Conservation (phyloP, 2,329 filamentous ascomycete genomes). For the Colletotrichum tofieldiae region DNA sequence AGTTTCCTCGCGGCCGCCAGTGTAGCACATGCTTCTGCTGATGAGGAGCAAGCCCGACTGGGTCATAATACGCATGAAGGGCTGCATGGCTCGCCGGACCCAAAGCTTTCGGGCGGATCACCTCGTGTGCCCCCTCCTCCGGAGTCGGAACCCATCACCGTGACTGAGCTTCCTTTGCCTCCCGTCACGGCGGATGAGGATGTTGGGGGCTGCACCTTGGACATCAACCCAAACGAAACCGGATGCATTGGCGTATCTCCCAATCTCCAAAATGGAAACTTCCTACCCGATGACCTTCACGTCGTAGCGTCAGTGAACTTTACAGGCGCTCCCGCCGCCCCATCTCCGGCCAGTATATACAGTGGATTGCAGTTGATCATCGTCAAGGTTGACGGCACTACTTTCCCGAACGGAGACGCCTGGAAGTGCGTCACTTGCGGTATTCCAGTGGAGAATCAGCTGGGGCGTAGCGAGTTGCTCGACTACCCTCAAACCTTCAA, state of each 20-base stretch:
- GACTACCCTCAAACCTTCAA: constrained; percentile 62
- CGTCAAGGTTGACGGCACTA: constrained; percentile 58
- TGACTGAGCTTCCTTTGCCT: constrained; percentile 56
- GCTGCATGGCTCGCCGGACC: background rate
- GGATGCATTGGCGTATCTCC: constrained; percentile 53
- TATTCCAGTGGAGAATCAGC: constrained; percentile 52
- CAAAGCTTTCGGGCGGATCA: background rate
- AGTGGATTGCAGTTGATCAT: constrained; percentile 59
- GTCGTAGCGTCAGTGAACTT: constrained; percentile 58
- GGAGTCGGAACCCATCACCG: constrained; percentile 52
- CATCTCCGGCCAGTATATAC: constrained; percentile 59
- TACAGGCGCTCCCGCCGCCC: constrained; percentile 57
- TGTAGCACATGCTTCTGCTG: background rate
- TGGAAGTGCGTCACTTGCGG: constrained; percentile 66
- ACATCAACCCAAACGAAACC: constrained; percentile 54
- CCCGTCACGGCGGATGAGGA: constrained; percentile 49
- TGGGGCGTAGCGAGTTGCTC: constrained; percentile 42
- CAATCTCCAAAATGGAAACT: constrained; percentile 47
- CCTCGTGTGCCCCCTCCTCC: constrained; percentile 46
- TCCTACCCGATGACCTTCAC: constrained; percentile 61
- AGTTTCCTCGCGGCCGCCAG: background rate
- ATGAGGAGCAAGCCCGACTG: background rate
- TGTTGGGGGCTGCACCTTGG: constrained; percentile 51
- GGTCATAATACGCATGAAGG: background rate
- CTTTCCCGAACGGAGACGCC: constrained; percentile 59